phyloP scores from a whole-genome alignment of 1,284 basidiomycete genomes.

The Tranzscheliella williamsii region DNA sequence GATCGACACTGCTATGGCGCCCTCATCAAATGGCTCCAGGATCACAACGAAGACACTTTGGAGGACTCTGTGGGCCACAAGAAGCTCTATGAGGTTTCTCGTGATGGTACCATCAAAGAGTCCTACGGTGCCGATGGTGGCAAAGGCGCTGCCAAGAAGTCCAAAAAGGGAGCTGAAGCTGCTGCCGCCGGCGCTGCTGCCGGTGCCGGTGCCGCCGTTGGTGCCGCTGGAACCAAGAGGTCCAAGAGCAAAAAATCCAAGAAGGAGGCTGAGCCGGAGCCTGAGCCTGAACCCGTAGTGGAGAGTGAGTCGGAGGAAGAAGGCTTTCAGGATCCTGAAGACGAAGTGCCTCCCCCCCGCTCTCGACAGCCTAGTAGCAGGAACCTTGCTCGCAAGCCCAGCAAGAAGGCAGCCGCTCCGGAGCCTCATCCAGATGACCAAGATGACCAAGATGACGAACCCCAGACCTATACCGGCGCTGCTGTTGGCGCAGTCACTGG shows the following conservation, averaged over 20 bases:
- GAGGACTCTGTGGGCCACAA: conserved; percentile 51
- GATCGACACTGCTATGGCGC: conserved; percentile 55
- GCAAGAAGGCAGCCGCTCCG: conserved; percentile 13
- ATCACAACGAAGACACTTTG: conserved; percentile 57
- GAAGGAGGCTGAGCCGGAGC: conserved; percentile 19
- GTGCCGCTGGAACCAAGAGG: conserved; percentile 13
- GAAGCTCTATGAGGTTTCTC: conserved; percentile 30
- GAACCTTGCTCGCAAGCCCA: conserved; percentile 29
- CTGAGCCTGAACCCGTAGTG: conserved; percentile 13
- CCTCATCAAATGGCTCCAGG: conserved; percentile 55
- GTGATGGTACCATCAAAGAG: conserved; percentile 36
- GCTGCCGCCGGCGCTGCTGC: conserved; percentile 25
- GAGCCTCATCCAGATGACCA: conserved; percentile 1
- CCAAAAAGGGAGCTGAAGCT: conserved; percentile 26
- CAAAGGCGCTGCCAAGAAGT: conserved; percentile 8
- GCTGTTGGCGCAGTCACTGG: conserved; percentile 32
- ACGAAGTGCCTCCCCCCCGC: conserved; percentile 13
- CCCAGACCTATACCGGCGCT: conserved; percentile 39
- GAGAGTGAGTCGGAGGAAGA: conserved; percentile 16
- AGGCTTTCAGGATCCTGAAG: conserved; percentile 16
- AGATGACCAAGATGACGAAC: conserved; percentile 19
- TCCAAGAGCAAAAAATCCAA: conserved; percentile 23
- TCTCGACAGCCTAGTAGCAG: conserved; percentile 16
- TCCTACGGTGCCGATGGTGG: conserved; percentile 16
- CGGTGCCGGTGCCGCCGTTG: conserved; percentile 16